Evolutionary conservation across 2,329 filamentous ascomycete species (phyloP).

Genomic region (Stemphylium lycopersici): DNA sequence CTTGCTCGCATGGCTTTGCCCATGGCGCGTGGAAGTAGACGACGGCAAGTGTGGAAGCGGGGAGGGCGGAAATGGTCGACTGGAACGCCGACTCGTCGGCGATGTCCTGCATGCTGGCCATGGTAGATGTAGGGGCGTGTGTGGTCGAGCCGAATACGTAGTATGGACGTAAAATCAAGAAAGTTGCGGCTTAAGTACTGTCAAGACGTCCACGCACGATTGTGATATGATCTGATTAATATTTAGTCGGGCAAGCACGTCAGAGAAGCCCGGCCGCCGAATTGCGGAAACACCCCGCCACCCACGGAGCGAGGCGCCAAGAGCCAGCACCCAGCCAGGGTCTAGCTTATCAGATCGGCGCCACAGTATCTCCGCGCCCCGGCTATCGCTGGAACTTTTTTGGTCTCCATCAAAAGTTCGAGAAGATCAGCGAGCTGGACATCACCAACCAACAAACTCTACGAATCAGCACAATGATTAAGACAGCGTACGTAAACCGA

Average conservation of each 20-base stretch:
- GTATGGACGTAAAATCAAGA: background rate
- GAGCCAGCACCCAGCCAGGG: background rate
- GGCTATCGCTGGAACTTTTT: constrained; percentile 17
- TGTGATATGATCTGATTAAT: constrained; percentile 11
- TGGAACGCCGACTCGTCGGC: constrained; percentile 75
- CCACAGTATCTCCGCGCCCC: constrained; percentile 16
- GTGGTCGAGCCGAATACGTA: background rate
- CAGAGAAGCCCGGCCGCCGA: constrained; percentile 13
- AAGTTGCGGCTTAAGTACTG: background rate
- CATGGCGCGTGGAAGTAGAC: constrained; percentile 96
- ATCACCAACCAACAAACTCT: background rate
- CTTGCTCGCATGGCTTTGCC: constrained; percentile 95
- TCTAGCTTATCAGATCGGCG: constrained; percentile 15
- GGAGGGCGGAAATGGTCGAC: constrained; percentile 69
- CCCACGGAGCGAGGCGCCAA: too few species aligned
- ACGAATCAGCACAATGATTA: constrained; percentile 34
- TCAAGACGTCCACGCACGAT: background rate
- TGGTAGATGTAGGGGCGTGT: constrained; percentile 13
- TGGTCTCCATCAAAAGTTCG: constrained; percentile 30
- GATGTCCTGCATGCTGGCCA: constrained; percentile 73
- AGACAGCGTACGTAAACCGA: constrained; percentile 35
- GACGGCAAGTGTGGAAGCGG: constrained; percentile 74
- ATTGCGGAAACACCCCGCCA: constrained; percentile 15
- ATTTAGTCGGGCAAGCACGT: constrained; percentile 15
- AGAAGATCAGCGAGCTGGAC: constrained; percentile 11